Conservation (phyloP, 169 alveolate species). For the Plasmodium vinckei region DNA sequence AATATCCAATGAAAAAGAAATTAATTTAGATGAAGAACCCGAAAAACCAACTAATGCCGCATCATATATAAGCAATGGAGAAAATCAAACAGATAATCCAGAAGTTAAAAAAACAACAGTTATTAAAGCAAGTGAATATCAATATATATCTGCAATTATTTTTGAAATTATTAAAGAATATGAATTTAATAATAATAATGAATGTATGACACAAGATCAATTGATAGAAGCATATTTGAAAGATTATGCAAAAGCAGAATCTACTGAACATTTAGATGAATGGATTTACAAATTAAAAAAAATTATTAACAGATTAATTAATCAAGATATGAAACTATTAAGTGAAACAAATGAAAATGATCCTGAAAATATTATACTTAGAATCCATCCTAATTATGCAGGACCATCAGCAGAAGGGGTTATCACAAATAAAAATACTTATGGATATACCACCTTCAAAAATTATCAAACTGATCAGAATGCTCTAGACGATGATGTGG, state of each 20-base stretch:
- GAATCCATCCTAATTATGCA: constrained; percentile 86
- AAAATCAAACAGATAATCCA: constrained; percentile 7
- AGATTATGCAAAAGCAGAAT: constrained; percentile 78
- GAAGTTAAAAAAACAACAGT: constrained; percentile 45
- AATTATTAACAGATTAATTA: constrained; percentile 79
- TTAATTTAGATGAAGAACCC: constrained; percentile 75
- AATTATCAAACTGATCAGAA: constrained; percentile 43
- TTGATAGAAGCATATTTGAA: constrained; percentile 83
- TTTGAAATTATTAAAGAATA: constrained; percentile 83
- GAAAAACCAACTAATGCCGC: constrained; percentile 20
- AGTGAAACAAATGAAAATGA: constrained; percentile 77
- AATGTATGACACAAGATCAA: constrained; percentile 79
- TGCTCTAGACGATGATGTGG: constrained; percentile 47
- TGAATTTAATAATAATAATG: constrained; percentile 79
- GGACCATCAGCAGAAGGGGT: constrained; percentile 43
- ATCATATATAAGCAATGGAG: constrained; percentile 10
- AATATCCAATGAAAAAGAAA: constrained; percentile 80
- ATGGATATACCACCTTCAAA: constrained; percentile 60
- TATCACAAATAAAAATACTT: constrained; percentile 37
- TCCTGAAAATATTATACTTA: constrained; percentile 75
- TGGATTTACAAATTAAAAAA: constrained; percentile 84
- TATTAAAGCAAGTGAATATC: constrained; percentile 80
- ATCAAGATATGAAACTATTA: constrained; percentile 82
- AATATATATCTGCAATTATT: constrained; percentile 81
- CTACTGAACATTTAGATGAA: constrained; percentile 83